phyloP scores from a whole-genome alignment of 1,284 basidiomycete genomes.

The Xanthoconium separans region DNA sequence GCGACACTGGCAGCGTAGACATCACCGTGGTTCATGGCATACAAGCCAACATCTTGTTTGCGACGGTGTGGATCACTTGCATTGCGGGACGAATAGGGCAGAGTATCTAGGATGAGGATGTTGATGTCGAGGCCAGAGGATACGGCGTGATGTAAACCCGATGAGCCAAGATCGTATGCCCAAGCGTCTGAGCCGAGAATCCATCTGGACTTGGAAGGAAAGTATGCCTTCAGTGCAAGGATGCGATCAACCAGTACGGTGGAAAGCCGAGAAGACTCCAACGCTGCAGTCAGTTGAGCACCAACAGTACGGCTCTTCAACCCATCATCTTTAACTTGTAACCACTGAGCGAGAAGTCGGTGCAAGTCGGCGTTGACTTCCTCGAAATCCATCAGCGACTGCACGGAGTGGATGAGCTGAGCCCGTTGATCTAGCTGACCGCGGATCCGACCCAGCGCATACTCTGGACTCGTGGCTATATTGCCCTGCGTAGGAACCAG shows the following conservation, averaged over 20 bases:
- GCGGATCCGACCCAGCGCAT: conserved; percentile 88
- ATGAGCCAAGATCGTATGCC: conserved; percentile 97
- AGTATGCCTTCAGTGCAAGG: conserved; percentile 58
- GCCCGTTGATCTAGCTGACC: conserved; percentile 75
- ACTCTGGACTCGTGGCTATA: conserved; percentile 87
- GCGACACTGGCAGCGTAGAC: conserved; percentile 96
- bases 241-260: conserved; percentile 53
- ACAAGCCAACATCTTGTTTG: conserved; percentile 93
- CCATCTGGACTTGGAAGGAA: conserved; percentile 79
- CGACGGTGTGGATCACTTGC: conserved; percentile 68
- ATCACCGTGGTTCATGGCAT: conserved; percentile 98
- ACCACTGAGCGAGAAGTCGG: conserved; percentile 71
- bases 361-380: conserved; percentile 62
- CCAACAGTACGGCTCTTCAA: conserved; percentile 61
- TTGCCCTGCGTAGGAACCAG: conserved; percentile 68
- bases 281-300: conserved; percentile 53
- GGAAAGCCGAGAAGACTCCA: conserved; percentile 47
- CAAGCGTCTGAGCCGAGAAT: conserved; percentile 98
- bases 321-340: conserved; percentile 63
- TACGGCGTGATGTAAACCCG: conserved; percentile 93
- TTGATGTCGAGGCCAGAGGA: conserved; percentile 92
- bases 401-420: conserved; percentile 61
- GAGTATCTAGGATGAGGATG: conserved; percentile 92
- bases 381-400: conserved; percentile 54
- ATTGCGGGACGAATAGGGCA: conserved; percentile 81